Evolutionary conservation across 2,329 filamentous ascomycete genomes (phyloP), one percentile per base, ranked within the genome.

Genomic region (Cadophora gregata): DNA sequence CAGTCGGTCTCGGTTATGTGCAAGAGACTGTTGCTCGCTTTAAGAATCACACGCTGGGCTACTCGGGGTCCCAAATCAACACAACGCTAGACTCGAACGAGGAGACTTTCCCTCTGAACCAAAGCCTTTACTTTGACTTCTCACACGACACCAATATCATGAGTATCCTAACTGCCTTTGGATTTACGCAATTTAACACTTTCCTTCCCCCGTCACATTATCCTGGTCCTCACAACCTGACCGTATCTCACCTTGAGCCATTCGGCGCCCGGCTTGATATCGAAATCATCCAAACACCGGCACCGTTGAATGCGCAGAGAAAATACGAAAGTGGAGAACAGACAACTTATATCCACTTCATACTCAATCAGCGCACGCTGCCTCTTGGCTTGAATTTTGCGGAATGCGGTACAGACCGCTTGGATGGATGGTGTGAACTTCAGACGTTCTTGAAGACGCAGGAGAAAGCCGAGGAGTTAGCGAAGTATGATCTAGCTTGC

Each of bases 371-470:
- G 78, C 82, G 91, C 33, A 93, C 90, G 0, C 74, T 93, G 0
- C 91, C 91, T 1, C 80, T 93, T 0, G 88, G 90, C 7, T 78
- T 78, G 67, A 92, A 88, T 73, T 88, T 92, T 68, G 78, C 84
- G 1, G 85, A 88, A 66, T 93, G 91, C 72, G 89, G 86, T 47
- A 78, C 71, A 1, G 75, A 82, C 12, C 80, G 91, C 4, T 84
- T 88, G 51, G 91, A 93, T 76, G 91, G 91, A 0, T 93, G 91
- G 90, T 93, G 91, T 75, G 90, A 93, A 75, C 77, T 93, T 59
- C 82, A 83, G 3, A 88, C 88, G 0, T 93, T 93, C 73, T 74
- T 93, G 51, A 77, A 85, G 67, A 81, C 88, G 5, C 87, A 90
- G 79, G 81, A 87, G 67, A 80, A 79, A 68, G 88, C 88, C 82